Evolutionary conservation across 345 rosid genomes (phyloP).

Genomic region (Brassica rapa): DNA sequence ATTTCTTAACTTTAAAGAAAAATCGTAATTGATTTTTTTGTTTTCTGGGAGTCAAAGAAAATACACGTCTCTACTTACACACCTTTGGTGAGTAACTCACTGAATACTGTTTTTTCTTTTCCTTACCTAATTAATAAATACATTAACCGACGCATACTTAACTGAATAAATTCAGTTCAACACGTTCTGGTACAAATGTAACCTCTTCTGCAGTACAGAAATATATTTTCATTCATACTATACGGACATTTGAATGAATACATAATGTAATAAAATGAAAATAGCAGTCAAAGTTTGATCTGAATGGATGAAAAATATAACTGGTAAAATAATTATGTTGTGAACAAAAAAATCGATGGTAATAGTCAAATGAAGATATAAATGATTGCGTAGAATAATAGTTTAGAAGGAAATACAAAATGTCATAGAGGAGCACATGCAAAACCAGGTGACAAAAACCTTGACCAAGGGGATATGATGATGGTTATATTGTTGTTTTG

Average conservation of each 20-base stretch:
- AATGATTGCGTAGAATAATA: constrained; percentile 9
- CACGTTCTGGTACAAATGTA: background rate
- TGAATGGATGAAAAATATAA: constrained; percentile 1
- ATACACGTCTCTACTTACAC: constrained; percentile 27
- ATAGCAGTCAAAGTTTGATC: constrained; percentile 16
- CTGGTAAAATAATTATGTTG: background rate
- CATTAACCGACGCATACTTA: constrained; percentile 2
- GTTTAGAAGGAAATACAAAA: constrained; percentile 4
- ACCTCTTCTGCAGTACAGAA: background rate
- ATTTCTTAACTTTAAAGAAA: constrained; percentile 45
- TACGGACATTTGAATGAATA: background rate
- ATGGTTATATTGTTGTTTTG: too few relatives aligned
- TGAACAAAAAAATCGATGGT: background rate
- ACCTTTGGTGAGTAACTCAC: background rate
- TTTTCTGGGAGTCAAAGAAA: background rate
- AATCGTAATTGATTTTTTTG: constrained; percentile 15
- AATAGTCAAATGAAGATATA: constrained; percentile 3
- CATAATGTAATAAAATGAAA: constrained; percentile 2
- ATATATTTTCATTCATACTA: background rate
- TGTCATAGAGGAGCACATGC: constrained; percentile 34
- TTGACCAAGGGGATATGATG: constrained; percentile 3
- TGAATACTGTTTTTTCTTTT: background rate
- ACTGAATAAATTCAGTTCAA: constrained; percentile 2
- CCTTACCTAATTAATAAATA: background rate
- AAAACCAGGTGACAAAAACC: constrained; percentile 16